A percentile compares a stretch with the other conserved stretches of the same genome.
Evolutionary conservation across 2,329 filamentous ascomycete genomes (phyloP).

Genomic region (Arachnomyces sp.): DNA sequence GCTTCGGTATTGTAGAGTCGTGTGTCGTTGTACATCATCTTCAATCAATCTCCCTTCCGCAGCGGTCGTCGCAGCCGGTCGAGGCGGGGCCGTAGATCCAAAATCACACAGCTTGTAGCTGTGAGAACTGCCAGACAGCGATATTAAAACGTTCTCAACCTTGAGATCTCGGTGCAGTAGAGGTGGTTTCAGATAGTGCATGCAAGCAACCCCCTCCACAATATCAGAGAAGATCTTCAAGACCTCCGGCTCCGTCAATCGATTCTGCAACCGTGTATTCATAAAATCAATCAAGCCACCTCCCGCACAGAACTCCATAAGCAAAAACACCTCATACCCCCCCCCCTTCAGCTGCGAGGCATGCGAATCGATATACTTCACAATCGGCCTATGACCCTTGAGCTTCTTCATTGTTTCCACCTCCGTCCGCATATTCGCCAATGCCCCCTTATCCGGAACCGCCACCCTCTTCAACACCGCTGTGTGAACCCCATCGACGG

Average conservation of each 20-base stretch:
- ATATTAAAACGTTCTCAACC: constrained; percentile 95
- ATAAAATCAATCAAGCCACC: constrained; percentile 98
- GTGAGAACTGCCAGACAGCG: constrained; percentile 53
- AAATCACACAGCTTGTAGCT: constrained; percentile 98
- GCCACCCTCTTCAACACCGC: constrained; percentile 92
- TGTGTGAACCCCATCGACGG: constrained; percentile 67
- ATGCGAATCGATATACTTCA: constrained; percentile 97
- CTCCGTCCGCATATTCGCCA: constrained; percentile 94
- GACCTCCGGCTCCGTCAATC: constrained; percentile 94
- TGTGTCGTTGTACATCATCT: constrained; percentile 94
- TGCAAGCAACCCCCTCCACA: constrained; percentile 90
- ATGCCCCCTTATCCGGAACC: constrained; percentile 87
- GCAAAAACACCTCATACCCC: constrained; percentile 93
- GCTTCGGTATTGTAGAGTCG: constrained; percentile 92
- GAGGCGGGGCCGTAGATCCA: constrained; percentile 77
- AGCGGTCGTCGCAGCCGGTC: constrained; percentile 75
- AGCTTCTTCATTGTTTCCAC: constrained; percentile 99
- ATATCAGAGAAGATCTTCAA: constrained; percentile 94
- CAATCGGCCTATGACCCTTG: constrained; percentile 91
- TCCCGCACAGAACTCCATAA: constrained; percentile 96
- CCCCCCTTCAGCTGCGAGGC: constrained; percentile 86
- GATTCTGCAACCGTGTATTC: constrained; percentile 95
- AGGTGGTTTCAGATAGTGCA: constrained; percentile 96
- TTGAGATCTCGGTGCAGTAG: constrained; percentile 91
- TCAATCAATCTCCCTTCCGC: constrained; percentile 87